Evolutionary conservation across 1,139 yeast genomes (phyloP), one percentile per base, ranked within the genome.

Genomic region (Meyerozyma smithsonii): DNA sequence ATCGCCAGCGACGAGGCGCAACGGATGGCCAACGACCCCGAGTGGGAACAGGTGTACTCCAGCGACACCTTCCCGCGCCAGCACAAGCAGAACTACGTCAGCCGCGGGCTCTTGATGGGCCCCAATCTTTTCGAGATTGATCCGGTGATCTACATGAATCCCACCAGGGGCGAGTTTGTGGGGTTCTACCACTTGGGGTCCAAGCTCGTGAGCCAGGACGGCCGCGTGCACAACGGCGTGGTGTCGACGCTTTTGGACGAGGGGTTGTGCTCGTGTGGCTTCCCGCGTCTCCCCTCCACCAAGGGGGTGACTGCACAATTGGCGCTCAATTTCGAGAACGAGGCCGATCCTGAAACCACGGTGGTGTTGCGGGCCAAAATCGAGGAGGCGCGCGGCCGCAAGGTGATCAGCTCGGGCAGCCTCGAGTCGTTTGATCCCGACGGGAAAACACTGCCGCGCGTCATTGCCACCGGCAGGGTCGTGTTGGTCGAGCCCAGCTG

Each of bases 261-360:
- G 58, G 82, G 86, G 0, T 67, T 92, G 35, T 88, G 96, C 52
- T 73, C 81, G 36, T 86, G 96, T 54, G 97, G 96, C 15, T 92
- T 89, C 56, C 81, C 90, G 5, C 64, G 73, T 24, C 67, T 92
- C n/a, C 97, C 98, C 1, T 79, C 82, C 41, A 77, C 79, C 42
- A 72, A 83, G 40, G 97, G 97, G n/a, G 96, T 92, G 15, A 92
- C 98, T 1, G 98, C 96, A 0, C 73, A 74, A 37, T 66, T 92
- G 35, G 66, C 75, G 12, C 70, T 92, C 14, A 72, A 84, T 44
- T 92, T 86, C 58, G 54, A 69, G 37, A 72, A 77, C 24, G 94
- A 87, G 46, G 77, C 77, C 0, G 79, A 79, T 1, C 84, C 92
- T 0, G 75, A 79, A 43, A 70, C 84, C 15, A 77, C 84, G 4